phyloP scores from a whole-genome alignment of 441 rosid genomes.

The Pelargonium australe region DNA sequence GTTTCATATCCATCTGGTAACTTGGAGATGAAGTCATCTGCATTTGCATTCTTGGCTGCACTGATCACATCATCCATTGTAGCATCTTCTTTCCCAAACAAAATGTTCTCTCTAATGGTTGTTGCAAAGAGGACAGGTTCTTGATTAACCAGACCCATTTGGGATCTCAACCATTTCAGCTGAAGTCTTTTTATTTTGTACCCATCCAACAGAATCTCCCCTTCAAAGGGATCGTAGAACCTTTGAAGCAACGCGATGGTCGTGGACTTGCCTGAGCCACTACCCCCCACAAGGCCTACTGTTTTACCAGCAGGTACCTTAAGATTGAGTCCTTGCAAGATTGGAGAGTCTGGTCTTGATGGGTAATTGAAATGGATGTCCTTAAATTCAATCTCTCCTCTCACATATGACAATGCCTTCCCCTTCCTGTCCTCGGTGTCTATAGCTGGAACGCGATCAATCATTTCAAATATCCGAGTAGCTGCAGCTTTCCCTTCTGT shows the following conservation, averaged over 20 bases:
- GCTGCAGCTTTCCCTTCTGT: slow-evolving; percentile 54
- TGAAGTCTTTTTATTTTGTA: slow-evolving; percentile 52
- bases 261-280: slow-evolving; percentile 69
- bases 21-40: slow-evolving; percentile 61
- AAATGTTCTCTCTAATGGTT: slow-evolving; percentile 53
- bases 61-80: slow-evolving; percentile 46
- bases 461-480: slow-evolving; percentile 44
- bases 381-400: slow-evolving; percentile 56
- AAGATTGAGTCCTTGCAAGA: slow-evolving; percentile 51
- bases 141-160: slow-evolving; percentile 65
- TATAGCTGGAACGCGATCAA: slow-evolving; percentile 44
- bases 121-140: slow-evolving; percentile 69
- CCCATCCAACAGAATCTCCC: slow-evolving; percentile 55
- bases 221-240: slow-evolving; percentile 53
- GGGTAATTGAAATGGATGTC: slow-evolving; percentile 48
- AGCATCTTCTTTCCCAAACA: slow-evolving; percentile 62
- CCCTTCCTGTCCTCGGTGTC: slow-evolving; percentile 54
- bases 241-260: slow-evolving; percentile 52
- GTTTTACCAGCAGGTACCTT: slow-evolving; percentile 53
- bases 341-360: slow-evolving; percentile 52
- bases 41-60: slow-evolving; percentile 59
- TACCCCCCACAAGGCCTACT: slow-evolving; percentile 57
- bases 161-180: slow-evolving; percentile 62
- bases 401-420: slow-evolving; percentile 55
- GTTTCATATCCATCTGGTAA: slow-evolving; percentile 64